Conservation (phyloP, 2,329 filamentous ascomycete species). For the Zopfia rhizophila region DNA sequence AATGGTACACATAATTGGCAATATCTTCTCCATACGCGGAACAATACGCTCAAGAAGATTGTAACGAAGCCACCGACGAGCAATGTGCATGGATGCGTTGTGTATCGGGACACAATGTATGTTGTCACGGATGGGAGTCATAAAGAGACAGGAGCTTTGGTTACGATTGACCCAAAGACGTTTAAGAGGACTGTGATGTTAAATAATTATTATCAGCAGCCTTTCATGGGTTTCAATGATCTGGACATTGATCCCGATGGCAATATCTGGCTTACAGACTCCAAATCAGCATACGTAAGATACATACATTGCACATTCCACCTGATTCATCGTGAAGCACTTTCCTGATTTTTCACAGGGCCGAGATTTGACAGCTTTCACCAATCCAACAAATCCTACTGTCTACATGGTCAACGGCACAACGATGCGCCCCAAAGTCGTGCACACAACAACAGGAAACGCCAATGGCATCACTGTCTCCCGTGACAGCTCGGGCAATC, state of each 20-base stretch:
- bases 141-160: slow-evolving; percentile 16
- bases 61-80: slow-evolving; percentile 18
- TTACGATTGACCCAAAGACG: slow-evolving; percentile 17
- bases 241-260: slow-evolving; percentile 23
- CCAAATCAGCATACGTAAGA: slow-evolving; percentile 18
- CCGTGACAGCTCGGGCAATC: background rate
- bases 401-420: slow-evolving; percentile 23
- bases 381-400: slow-evolving; percentile 17
- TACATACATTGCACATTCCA: background rate
- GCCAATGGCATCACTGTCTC: slow-evolving; percentile 22
- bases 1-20: slow-evolving; percentile 24
- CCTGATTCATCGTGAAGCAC: background rate
- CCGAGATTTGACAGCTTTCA: slow-evolving; percentile 19
- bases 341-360: slow-evolving; percentile 5
- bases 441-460: slow-evolving; percentile 23
- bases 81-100: slow-evolving; percentile 22
- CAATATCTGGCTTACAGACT: slow-evolving; percentile 25
- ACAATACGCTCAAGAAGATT: slow-evolving; percentile 18
- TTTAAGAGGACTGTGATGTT: slow-evolving; percentile 15
- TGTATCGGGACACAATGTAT: slow-evolving; percentile 16
- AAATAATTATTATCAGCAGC: slow-evolving; percentile 23
- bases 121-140: slow-evolving; percentile 21
- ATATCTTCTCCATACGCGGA: slow-evolving; percentile 17
- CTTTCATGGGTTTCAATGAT: slow-evolving; percentile 24
- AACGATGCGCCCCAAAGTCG: slow-evolving; percentile 21